Evolutionary conservation across 805 yeast genomes (phyloP).

Genomic region (Wickerhamiella dianesei): DNA sequence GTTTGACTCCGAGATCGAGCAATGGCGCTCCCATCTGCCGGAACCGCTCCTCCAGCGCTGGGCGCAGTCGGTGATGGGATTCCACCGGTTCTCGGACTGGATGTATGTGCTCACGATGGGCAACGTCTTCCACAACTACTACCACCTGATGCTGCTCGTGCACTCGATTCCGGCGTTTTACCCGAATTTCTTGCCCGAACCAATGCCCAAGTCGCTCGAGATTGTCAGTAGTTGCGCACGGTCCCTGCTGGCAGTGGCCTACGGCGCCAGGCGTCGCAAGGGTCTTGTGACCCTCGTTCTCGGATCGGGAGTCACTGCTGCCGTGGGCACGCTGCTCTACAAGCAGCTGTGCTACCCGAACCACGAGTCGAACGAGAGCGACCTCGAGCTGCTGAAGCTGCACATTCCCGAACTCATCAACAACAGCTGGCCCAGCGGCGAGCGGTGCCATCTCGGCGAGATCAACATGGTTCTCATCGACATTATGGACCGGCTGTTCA

Average conservation of each 20-base stretch:
- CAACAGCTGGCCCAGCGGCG: not conserved
- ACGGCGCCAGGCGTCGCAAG: not conserved
- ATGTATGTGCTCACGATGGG: not conserved
- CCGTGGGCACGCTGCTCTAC: slow-evolving; percentile 13
- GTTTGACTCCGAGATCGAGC: not conserved
- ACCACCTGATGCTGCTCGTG: slow-evolving; percentile 12
- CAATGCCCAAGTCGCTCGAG: slow-evolving; percentile 8
- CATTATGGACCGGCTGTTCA: slow-evolving; percentile 4
- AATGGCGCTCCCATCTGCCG: not conserved
- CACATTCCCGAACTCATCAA: slow-evolving; percentile 8
- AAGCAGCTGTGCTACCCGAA: slow-evolving; percentile 14
- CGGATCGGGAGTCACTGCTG: slow-evolving; percentile 7
- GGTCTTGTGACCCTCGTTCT: slow-evolving; percentile 3
- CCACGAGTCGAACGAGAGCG: slow-evolving; percentile 10
- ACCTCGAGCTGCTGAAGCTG: slow-evolving; percentile 9
- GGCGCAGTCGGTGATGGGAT: not conserved
- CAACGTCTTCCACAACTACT: slow-evolving; percentile 4
- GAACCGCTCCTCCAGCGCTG: not conserved
- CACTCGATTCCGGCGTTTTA: slow-evolving; percentile 17
- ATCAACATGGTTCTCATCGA: slow-evolving; percentile 7
- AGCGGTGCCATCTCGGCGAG: not conserved
- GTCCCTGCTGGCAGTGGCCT: slow-evolving; percentile 2
- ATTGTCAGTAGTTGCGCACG: slow-evolving; percentile 9
- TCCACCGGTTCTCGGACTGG: not conserved
- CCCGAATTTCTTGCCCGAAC: slow-evolving; percentile 6